phyloP scores from a whole-genome alignment of 352 stramenopile species.

The Phytophthora kernoviae region DNA sequence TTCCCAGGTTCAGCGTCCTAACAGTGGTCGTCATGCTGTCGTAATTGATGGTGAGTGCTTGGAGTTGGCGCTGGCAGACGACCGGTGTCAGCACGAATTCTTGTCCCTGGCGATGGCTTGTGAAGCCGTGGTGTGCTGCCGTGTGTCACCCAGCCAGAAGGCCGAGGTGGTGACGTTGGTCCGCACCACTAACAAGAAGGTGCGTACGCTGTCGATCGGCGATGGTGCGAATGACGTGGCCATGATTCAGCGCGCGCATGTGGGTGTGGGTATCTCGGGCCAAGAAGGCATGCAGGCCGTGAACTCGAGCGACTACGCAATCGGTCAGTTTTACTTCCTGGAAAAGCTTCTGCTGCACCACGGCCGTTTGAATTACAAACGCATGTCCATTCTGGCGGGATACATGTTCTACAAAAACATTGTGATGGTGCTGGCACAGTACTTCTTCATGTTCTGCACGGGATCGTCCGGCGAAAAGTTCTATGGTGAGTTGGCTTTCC shows the following conservation, averaged over 20 bases:
- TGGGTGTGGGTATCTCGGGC: slow-evolving; percentile 91
- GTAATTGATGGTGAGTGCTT: slow-evolving; percentile 78
- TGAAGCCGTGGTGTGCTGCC: slow-evolving; percentile 81
- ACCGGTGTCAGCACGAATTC: slow-evolving; percentile 61
- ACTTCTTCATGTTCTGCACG: slow-evolving; percentile 92
- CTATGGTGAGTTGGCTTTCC: slow-evolving; percentile 78
- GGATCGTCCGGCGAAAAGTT: slow-evolving; percentile 91
- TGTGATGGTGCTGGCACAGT: slow-evolving; percentile 87
- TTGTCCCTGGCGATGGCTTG: slow-evolving; percentile 71
- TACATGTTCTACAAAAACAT: slow-evolving; percentile 99
- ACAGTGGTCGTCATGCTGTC: slow-evolving; percentile 50
- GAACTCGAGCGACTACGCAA: slow-evolving; percentile 97
- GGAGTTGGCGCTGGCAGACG: slow-evolving; percentile 61
- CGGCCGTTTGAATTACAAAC: slow-evolving; percentile 97
- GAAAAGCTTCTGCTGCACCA: slow-evolving; percentile 96
- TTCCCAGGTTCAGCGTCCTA: slow-evolving; percentile 19
- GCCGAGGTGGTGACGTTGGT: slow-evolving; percentile 78
- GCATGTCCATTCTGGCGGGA: slow-evolving; percentile 92
- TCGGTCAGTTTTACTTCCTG: slow-evolving; percentile 97
- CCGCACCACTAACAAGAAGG: slow-evolving; percentile 48
- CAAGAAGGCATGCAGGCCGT: slow-evolving; percentile 95
- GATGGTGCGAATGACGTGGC: slow-evolving; percentile 95
- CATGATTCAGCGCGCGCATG: slow-evolving; percentile 93
- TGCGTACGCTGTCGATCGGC: slow-evolving; percentile 88
- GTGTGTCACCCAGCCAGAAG: slow-evolving; percentile 86